Evolutionary conservation across 192 early-diverging fungal species (phyloP).

Genomic region (Umbelopsis isabellina): DNA sequence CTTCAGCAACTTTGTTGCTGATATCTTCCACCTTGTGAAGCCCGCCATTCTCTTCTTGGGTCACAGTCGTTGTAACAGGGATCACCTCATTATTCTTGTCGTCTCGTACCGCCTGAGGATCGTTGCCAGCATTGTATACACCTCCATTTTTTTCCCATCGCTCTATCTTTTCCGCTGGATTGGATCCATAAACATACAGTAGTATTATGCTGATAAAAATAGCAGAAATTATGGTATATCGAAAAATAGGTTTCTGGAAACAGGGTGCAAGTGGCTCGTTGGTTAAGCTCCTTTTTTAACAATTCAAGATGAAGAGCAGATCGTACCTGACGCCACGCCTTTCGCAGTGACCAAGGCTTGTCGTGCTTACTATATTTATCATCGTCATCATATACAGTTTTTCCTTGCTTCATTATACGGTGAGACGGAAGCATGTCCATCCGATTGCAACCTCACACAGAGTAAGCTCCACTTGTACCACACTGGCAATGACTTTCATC

Average conservation of each 20-base stretch:
- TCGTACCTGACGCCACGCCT: conserved; percentile 9
- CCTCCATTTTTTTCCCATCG: conserved; percentile 25
- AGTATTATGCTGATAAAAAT: conserved; percentile 8
- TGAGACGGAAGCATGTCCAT: conserved; percentile 38
- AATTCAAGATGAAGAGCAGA: background rate
- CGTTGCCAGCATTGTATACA: conserved; percentile 24
- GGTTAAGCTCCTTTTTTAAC: background rate
- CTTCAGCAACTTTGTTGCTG: background rate
- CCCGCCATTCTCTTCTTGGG: background rate
- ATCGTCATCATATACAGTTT: conserved; percentile 28
- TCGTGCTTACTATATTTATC: conserved; percentile 40
- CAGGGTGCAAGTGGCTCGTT: background rate
- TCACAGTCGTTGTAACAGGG: background rate
- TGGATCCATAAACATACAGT: background rate
- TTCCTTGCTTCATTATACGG: conserved; percentile 30
- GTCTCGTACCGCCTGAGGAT: conserved; percentile 17
- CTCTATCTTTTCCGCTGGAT: conserved; percentile 20
- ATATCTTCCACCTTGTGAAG: background rate
- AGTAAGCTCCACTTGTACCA: too few species aligned
- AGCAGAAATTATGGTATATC: background rate
- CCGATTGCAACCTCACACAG: background rate
- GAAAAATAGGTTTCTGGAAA: conserved; percentile 5
- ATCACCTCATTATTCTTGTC: conserved; percentile 28
- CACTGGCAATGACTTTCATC: too few species aligned
- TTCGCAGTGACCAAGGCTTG: conserved; percentile 7